Evolutionary conservation across 139 green algal species (phyloP).

Genomic region (Mesotaenium endlicherianum): DNA sequence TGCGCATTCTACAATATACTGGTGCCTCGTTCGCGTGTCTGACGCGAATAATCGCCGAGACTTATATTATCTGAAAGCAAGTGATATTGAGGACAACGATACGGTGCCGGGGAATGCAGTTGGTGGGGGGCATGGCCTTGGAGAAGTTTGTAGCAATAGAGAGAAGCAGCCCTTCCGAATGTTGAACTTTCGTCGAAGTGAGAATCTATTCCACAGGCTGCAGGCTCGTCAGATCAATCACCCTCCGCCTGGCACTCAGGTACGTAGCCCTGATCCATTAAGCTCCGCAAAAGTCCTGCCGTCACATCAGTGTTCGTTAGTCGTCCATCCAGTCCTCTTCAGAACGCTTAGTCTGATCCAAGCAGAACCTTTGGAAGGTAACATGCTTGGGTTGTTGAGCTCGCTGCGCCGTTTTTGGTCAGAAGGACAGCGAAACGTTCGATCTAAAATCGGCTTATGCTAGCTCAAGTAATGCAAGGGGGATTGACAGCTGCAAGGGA

Average conservation of each 20-base stretch:
- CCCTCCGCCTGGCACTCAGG: slow-evolving; percentile 10
- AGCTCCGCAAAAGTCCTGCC: not conserved
- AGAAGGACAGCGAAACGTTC: no score
- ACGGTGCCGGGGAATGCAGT: not conserved
- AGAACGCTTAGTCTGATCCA: not conserved
- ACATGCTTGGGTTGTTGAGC: not conserved
- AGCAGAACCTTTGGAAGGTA: not conserved
- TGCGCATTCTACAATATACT: no score
- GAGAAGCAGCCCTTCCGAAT: no score
- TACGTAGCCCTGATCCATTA: not conserved
- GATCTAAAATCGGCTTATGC: no score
- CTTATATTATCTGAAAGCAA: no score
- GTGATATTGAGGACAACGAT: no score
- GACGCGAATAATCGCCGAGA: no score
- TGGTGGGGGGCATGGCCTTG: not conserved
- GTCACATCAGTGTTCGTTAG: not conserved
- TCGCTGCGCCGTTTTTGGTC: no score
- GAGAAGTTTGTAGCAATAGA: no score
- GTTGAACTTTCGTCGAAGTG: not conserved
- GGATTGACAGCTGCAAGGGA: no score
- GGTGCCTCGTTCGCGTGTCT: no score
- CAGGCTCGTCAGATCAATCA: slow-evolving; percentile 10
- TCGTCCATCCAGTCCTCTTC: not conserved
- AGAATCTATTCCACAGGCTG: slow-evolving; percentile 32
- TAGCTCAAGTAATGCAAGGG: no score